Evolutionary conservation across 2,329 filamentous ascomycete genomes (phyloP).

Genomic region (Fonsecaea pedrosoi): DNA sequence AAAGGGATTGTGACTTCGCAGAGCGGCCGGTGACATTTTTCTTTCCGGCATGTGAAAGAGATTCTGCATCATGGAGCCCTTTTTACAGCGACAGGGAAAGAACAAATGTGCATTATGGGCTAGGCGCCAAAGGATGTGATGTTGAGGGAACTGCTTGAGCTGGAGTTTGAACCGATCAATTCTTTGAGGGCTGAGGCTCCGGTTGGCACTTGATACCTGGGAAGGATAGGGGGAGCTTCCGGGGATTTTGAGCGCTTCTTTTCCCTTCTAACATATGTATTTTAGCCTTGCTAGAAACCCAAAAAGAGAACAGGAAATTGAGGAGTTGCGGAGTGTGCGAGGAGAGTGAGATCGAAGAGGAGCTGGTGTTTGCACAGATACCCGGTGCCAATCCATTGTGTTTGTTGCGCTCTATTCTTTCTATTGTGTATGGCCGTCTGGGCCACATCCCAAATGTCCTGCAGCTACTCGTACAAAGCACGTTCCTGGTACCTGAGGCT

Average conservation of each 20-base stretch:
- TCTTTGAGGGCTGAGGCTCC: constrained; percentile 10
- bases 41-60: constrained; percentile 18
- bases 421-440: not conserved
- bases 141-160: constrained; percentile 26
- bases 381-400: constrained; percentile 8
- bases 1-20: constrained; percentile 1
- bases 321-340: constrained; percentile 3
- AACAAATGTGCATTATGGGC: constrained; percentile 34
- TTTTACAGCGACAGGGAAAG: constrained; percentile 29
- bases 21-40: constrained; percentile 11
- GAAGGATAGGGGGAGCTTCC: constrained; percentile 28
- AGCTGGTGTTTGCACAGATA: constrained; percentile 1
- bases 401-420: not conserved
- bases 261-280: constrained; percentile 33
- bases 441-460: not conserved
- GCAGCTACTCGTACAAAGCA: not conserved
- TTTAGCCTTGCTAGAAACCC: constrained; percentile 33
- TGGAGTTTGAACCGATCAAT: constrained; percentile 26
- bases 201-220: constrained; percentile 16
- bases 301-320: constrained; percentile 21
- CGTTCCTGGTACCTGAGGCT: constrained; percentile 20
- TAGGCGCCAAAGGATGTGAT: constrained; percentile 30
- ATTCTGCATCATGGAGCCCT: not conserved
- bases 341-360: not conserved
- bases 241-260: constrained; percentile 24